These are phyloP conservation scores for Ophioceras dolichostomum DNA, from an alignment of 2,329 filamentous ascomycete species.

Conservation along the genomic window DNA sequence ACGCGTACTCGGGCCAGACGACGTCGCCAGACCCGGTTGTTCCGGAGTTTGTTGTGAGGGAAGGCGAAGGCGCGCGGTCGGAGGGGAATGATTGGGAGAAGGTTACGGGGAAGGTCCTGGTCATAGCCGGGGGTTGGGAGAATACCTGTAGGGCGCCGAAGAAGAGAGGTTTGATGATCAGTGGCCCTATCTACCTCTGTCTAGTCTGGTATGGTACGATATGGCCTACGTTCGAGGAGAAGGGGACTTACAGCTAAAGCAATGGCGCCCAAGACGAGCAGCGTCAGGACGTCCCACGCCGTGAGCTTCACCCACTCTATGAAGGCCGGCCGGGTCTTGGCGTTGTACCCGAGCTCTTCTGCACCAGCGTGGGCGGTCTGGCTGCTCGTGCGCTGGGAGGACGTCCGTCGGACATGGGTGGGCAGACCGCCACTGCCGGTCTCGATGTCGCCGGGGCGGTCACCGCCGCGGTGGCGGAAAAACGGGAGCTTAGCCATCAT, in stretches of 20 bases:
- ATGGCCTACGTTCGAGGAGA: no score
- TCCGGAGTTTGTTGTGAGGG: no score
- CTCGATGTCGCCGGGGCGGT: no score
- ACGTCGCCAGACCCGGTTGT: conserved; percentile 43
- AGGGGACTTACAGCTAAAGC: conserved; percentile 55
- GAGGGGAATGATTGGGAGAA: conserved; percentile 35
- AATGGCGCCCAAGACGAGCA: conserved; percentile 51
- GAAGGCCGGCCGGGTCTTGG: conserved; percentile 22
- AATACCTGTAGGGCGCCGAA: no score
- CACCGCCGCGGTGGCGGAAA: not conserved
- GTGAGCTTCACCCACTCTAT: conserved; percentile 59
- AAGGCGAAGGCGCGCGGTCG: no score
- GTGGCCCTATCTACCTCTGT: no score
- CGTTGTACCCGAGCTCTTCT: not conserved
- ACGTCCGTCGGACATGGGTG: not conserved
- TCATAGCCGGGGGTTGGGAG: no score
- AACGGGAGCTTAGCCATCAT: not conserved
- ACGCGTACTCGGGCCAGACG: conserved; percentile 59
- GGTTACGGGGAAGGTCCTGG: conserved; percentile 56
- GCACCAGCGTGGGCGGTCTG: not conserved
- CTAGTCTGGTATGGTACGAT: no score
- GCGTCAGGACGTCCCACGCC: conserved; percentile 56
- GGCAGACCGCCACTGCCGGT: not conserved
- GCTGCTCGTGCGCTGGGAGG: not conserved
- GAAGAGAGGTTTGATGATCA: no score